Percentiles rank a stretch among this genome's conserved stretches.
Evolutionary conservation across 345 rosid species (phyloP).

Genomic region (Raphanus raphanistrum): DNA sequence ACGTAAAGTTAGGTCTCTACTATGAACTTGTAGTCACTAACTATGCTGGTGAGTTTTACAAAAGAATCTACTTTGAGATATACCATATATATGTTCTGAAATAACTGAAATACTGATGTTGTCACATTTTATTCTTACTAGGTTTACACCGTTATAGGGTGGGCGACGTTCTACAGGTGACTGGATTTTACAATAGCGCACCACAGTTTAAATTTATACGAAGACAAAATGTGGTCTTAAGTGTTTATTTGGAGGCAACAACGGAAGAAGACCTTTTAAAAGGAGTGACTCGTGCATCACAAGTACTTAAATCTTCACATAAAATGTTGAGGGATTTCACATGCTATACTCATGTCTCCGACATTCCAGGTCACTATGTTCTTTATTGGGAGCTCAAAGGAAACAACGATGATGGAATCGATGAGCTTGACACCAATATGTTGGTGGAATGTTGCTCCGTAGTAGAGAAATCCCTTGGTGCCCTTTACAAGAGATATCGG

Average conservation of each 20-base stretch:
- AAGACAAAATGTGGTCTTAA: slow-evolving; percentile 50
- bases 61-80: background rate
- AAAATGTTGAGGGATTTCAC: slow-evolving; percentile 55
- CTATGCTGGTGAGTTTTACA: slow-evolving; percentile 46
- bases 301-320: slow-evolving; percentile 48
- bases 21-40: slow-evolving; percentile 69
- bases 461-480: slow-evolving; percentile 54
- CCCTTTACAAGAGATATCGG: slow-evolving; percentile 48
- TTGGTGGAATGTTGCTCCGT: slow-evolving; percentile 61
- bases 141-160: slow-evolving; percentile 60
- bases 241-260: slow-evolving; percentile 68
- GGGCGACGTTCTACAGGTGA: slow-evolving; percentile 61
- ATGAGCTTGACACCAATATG: slow-evolving; percentile 35
- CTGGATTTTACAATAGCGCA: slow-evolving; percentile 59
- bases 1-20: slow-evolving; percentile 57
- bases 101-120: background rate
- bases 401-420: slow-evolving; percentile 19
- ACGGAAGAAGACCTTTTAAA: slow-evolving; percentile 61
- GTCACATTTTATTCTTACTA: slow-evolving; percentile 13
- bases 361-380: slow-evolving; percentile 64
- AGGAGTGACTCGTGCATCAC: slow-evolving; percentile 51
- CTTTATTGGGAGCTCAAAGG: slow-evolving; percentile 60
- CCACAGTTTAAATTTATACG: slow-evolving; percentile 61
- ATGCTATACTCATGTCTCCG: slow-evolving; percentile 48
- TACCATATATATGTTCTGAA: background rate